These are phyloP conservation scores for Thelephora aurantiotincta DNA, from an alignment of 768 basidiomycete genomes.

Conservation along the genomic window DNA sequence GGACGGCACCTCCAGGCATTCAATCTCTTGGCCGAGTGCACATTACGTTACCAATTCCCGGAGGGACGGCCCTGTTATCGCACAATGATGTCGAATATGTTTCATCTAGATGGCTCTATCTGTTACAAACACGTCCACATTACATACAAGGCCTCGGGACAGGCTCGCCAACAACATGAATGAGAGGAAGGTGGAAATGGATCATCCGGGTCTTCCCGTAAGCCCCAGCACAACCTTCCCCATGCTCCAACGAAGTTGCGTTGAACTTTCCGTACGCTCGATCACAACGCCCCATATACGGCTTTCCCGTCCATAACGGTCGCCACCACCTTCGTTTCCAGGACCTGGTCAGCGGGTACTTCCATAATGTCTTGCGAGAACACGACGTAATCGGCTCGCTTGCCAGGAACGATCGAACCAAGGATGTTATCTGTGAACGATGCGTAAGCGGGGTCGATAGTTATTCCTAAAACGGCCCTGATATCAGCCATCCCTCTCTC, in stretches of 20 bases:
- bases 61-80: too few species aligned
- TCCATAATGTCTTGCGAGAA: conserved; percentile 74
- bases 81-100: not conserved
- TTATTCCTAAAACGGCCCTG: conserved; percentile 45
- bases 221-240: not conserved
- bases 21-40: too few species aligned
- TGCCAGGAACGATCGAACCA: conserved; percentile 70
- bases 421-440: conserved; percentile 61
- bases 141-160: not conserved
- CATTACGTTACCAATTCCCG: too few species aligned
- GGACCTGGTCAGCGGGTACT: conserved; percentile 40
- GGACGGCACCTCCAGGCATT: too few species aligned
- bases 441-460: conserved; percentile 77
- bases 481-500: not conserved
- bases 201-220: not conserved
- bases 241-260: not conserved
- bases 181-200: not conserved
- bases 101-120: not conserved
- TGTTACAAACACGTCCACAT: not conserved
- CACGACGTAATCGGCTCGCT: conserved; percentile 77
- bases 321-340: conserved; percentile 51
- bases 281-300: conserved; percentile 27
- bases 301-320: conserved; percentile 68
- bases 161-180: not conserved
- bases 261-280: not conserved